These are phyloP conservation scores for Chlamydomonas eustigma DNA, from an alignment of 139 green algal species.

Conservation along the genomic window DNA sequence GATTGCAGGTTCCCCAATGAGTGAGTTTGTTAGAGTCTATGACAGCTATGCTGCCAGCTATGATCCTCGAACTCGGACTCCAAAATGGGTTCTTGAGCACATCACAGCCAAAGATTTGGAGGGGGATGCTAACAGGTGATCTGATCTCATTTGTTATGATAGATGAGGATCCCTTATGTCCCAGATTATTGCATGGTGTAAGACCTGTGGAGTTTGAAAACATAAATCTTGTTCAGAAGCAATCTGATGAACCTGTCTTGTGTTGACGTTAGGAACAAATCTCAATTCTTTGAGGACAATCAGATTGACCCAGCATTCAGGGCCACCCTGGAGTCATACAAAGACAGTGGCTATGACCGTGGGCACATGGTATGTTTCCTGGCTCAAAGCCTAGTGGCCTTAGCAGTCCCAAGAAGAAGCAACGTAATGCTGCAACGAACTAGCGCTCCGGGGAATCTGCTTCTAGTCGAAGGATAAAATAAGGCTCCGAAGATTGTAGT, in stretches of 20 bases:
- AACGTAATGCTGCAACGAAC: too few species aligned
- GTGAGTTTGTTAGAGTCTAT: slow-evolving; percentile 38
- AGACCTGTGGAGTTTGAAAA: too few species aligned
- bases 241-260: too few species aligned
- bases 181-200: too few species aligned
- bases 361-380: slow-evolving; percentile 83
- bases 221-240: too few species aligned
- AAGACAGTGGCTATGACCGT: slow-evolving; percentile 78
- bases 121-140: slow-evolving; percentile 42
- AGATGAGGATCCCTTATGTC: too few species aligned
- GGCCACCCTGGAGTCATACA: slow-evolving; percentile 69
- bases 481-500: too few species aligned
- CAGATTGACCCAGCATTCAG: slow-evolving; percentile 64
- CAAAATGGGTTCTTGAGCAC: slow-evolving; percentile 73
- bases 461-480: too few species aligned
- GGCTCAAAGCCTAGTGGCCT: too few species aligned
- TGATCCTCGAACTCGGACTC: slow-evolving; percentile 70
- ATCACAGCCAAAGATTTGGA: slow-evolving; percentile 39
- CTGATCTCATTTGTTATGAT: too few species aligned
- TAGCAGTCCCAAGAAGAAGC: too few species aligned
- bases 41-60: slow-evolving; percentile 54
- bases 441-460: too few species aligned
- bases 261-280: slow-evolving; percentile 46
- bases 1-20: slow-evolving; percentile 31
- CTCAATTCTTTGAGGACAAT: slow-evolving; percentile 65